phyloP scores from a whole-genome alignment of 495 filamentous ascomycete genomes.

The Aspergillus diversus region DNA sequence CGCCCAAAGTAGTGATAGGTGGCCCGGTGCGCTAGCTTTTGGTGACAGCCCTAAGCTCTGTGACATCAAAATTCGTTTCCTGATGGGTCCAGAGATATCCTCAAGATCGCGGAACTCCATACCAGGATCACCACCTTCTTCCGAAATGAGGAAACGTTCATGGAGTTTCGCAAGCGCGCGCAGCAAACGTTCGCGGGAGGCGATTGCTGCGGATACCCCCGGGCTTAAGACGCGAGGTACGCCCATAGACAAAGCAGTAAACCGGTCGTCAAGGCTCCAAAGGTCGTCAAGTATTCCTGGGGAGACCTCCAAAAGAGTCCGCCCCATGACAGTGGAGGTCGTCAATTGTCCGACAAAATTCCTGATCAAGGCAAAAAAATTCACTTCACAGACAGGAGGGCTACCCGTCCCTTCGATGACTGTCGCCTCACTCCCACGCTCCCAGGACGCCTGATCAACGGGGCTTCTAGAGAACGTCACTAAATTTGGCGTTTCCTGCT shows the following conservation, averaged over 20 bases:
- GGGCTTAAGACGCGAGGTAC: conserved; percentile 57
- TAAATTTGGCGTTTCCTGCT: conserved; percentile 49
- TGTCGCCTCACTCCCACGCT: conserved; percentile 49
- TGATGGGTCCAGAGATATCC: conserved; percentile 54
- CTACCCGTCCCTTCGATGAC: conserved; percentile 35
- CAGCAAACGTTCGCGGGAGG: conserved; percentile 56
- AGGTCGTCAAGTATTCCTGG: conserved; percentile 56
- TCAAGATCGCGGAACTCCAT: conserved; percentile 57
- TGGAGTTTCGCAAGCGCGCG: conserved; percentile 51
- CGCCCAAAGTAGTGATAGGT: conserved; percentile 55
- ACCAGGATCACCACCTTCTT: conserved; percentile 49
- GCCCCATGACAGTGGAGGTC: conserved; percentile 57
- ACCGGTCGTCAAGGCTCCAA: conserved; percentile 58
- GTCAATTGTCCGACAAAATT: conserved; percentile 57
- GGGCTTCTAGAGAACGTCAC: conserved; percentile 61
- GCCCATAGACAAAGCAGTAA: conserved; percentile 54
- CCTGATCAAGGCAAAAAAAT: conserved; percentile 56
- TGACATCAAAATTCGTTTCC: conserved; percentile 45
- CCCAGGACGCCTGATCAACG: conserved; percentile 66
- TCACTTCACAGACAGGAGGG: conserved; percentile 50
- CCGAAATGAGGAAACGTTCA: conserved; percentile 49
- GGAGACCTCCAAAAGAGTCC: conserved; percentile 57
- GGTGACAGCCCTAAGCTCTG: conserved; percentile 37
- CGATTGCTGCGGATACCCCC: conserved; percentile 51
- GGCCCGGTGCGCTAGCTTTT: conserved; percentile 35